Evolutionary conservation across 2,329 filamentous ascomycete species (phyloP).

Genomic region (Gnomoniopsis smithogilvyi): DNA sequence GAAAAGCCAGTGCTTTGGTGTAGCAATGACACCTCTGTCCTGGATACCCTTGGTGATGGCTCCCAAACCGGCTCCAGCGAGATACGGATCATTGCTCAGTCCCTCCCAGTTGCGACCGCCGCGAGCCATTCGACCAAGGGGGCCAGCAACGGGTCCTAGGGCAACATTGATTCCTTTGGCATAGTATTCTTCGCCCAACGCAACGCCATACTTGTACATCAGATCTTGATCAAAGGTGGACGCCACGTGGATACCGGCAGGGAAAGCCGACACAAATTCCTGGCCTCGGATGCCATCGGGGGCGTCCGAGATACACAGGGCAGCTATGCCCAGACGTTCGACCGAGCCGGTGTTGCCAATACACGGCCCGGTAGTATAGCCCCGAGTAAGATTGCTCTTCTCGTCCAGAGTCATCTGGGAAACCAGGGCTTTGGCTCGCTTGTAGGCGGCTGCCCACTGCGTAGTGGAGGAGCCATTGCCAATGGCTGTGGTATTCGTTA

Average conservation of each 20-base stretch:
- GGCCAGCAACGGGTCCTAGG: constrained; percentile 55
- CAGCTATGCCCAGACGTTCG: constrained; percentile 36
- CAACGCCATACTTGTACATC: constrained; percentile 61
- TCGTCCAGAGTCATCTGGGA: constrained; percentile 36
- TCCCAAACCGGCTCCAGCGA: constrained; percentile 44
- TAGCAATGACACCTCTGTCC: constrained; percentile 69
- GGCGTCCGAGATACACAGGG: constrained; percentile 44
- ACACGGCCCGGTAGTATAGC: constrained; percentile 28
- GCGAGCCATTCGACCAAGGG: constrained; percentile 59
- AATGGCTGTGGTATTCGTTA: constrained; percentile 20
- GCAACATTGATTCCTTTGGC: constrained; percentile 69
- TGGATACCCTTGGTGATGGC: constrained; percentile 68
- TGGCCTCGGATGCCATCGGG: constrained; percentile 31
- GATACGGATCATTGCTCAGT: constrained; percentile 52
- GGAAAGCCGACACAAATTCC: constrained; percentile 46
- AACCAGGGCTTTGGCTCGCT: constrained; percentile 31
- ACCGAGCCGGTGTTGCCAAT: constrained; percentile 28
- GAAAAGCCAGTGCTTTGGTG: constrained; percentile 62
- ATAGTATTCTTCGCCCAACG: constrained; percentile 66
- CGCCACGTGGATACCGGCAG: constrained; percentile 66
- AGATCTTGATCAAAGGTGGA: constrained; percentile 68
- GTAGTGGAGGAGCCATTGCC: constrained; percentile 26
- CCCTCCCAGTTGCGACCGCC: constrained; percentile 62
- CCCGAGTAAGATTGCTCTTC: constrained; percentile 36
- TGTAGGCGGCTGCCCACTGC: constrained; percentile 33